Evolutionary conservation across 1,284 basidiomycete species (phyloP), one percentile per base, ranked within the genome.

Genomic region (Fomes fomentarius): DNA sequence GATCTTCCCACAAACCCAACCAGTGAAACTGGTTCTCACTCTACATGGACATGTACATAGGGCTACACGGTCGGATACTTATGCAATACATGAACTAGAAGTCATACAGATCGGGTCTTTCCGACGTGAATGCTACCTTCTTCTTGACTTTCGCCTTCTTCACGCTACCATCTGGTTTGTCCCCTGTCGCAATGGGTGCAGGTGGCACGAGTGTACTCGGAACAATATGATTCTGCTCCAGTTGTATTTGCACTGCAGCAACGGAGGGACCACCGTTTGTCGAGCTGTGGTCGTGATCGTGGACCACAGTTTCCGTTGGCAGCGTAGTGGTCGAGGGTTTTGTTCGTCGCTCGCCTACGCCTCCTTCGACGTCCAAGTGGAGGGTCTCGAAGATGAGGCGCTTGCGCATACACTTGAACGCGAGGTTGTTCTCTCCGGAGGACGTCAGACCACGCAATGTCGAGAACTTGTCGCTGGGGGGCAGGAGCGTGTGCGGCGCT

Each of bases 361-460:
- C 95, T 10, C 95, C 96, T 68, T 97, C 95, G 4, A 94, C 81
- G 66, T 96, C 96, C 11, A 98, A 78, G 74, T 97, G 94, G 54
- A 98, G 76, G 21, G 94, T 98, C 74, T 98, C 96, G 61, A 98
- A 84, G 21, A 96, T 78, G 45, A 98, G 77, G 34, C 92, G 75
- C 69, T 93, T 94, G 57, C 96, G 79, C 66, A 89, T 96, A 64
- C 94, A 91, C 69, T 90, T 93, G 81, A 98, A 99, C 6, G 92
- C 94, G 15, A 99, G 80, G 65, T 98, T 98, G 72, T 98, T 98
- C 71, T 98, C 94, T 24, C 76, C 76, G 43, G 76, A 81, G 43
- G 82, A 77, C 2, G 78, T 78, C 40, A 93, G 73, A 10, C 92
- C 93, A 15, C 92, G 87, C 40, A 96, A 76, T 4, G 80, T 79